Conservation (phyloP, 2,329 filamentous ascomycete species). For the Colletotrichum tabaci region DNA sequence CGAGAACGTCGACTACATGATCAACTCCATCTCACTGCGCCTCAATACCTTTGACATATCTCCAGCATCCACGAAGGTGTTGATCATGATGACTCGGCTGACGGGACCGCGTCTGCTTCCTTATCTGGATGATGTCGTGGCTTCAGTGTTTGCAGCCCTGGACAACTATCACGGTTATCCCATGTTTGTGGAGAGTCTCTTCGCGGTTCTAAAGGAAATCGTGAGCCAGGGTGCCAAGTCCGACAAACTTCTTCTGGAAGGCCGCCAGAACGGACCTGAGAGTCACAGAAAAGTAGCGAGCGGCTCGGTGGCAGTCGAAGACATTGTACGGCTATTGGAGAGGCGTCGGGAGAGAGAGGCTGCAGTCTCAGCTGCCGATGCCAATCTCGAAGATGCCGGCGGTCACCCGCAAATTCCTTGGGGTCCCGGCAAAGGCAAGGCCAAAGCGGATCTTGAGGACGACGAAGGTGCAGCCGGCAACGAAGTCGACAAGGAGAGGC, state of each 20-base stretch:
- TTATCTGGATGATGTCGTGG: constrained; percentile 91
- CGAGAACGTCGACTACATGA: constrained; percentile 94
- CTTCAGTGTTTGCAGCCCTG: constrained; percentile 92
- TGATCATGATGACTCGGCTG: constrained; percentile 94
- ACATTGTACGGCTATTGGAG: constrained; percentile 69
- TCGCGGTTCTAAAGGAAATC: constrained; percentile 85
- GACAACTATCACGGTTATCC: constrained; percentile 97
- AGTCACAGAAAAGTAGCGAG: constrained; percentile 60
- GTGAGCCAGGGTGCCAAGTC: constrained; percentile 84
- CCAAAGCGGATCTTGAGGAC: constrained; percentile 46
- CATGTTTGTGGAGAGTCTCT: constrained; percentile 86
- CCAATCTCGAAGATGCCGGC: constrained; percentile 49
- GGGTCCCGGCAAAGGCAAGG: constrained; percentile 39
- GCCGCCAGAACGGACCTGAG: constrained; percentile 51
- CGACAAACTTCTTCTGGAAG: constrained; percentile 63
- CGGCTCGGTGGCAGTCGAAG: constrained; percentile 55
- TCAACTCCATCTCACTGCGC: constrained; percentile 91
- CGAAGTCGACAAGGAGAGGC: constrained; percentile 60
- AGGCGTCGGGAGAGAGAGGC: constrained; percentile 48
- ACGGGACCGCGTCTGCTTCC: constrained; percentile 87
- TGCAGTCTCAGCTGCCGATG: constrained; percentile 54
- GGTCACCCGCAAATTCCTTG: constrained; percentile 55
- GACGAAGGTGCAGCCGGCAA: constrained; percentile 36
- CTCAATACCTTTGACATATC: constrained; percentile 94
- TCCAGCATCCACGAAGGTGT: constrained; percentile 89